Evolutionary conservation across 192 early-diverging fungal species (phyloP), one percentile per base, ranked within the genome.

Genomic region (Paraglomus occultum): DNA sequence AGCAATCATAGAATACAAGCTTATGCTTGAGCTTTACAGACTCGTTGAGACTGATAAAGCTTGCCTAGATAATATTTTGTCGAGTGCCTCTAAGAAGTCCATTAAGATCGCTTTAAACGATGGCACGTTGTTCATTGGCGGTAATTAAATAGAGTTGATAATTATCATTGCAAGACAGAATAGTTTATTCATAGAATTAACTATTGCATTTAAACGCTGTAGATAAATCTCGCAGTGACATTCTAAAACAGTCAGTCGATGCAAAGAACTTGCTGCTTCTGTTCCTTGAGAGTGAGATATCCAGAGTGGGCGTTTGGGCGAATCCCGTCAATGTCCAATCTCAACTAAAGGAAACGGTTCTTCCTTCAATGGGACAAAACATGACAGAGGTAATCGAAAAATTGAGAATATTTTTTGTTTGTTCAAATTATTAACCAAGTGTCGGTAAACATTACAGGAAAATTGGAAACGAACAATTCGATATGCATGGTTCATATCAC

Each of bases 271-370:
- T 98, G 22, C 73, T 99, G 38, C 73, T 94, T 44, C 70, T 99
- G 46, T 83, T 99, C 47, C 72, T 95, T 23, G 96, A 96, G 73
- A 92, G 90, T 68, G 97, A 99, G 74, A 75, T 98, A 54, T 82
- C 84, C 51, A 87, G 93, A 17, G 77, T 95, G 71, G 83, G 87
- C 15, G 87, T 91, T 1, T 98, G 97, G 96, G 80, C 84, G 50
- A 89, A 89, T 50, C 92, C 94, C 0, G 80, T 91, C 6, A 88
- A 87, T 67, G 53, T 67, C 7, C 71, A 57, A 17, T 65, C 67
- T 40, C 53, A 53, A 49, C 46, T 46, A 46, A 68, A 55, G 39
- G 66, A 68, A 11, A 55, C 8, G 15, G 23, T 43, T 68, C 8
- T 39, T 8, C 31, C 64, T 49, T 43, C 38, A 1, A 57, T 73